Conservation (phyloP, 192 early-diverging fungal species). For the Gonapodya prolifera region DNA sequence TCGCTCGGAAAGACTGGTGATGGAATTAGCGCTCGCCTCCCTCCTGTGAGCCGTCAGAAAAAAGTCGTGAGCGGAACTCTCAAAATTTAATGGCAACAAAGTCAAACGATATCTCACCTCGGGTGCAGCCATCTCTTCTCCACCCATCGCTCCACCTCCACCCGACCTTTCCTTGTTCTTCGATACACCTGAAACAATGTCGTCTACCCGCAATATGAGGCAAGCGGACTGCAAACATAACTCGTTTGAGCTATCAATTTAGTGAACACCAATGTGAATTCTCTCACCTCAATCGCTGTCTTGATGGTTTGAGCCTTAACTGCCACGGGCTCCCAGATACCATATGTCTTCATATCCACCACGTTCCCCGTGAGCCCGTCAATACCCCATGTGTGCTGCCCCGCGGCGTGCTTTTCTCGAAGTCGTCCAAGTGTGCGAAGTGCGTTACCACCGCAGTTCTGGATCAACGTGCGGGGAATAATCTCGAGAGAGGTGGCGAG, state of each 20-base stretch:
- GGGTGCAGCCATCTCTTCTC: no score
- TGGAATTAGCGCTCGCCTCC: no score
- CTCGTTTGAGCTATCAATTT: constrained; percentile 1
- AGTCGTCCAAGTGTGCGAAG: constrained; percentile 84
- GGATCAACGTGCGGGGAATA: constrained; percentile 94
- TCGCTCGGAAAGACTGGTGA: no score
- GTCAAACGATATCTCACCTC: no score
- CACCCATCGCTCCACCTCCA: constrained; percentile 3
- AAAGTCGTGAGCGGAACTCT: no score
- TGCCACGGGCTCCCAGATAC: constrained; percentile 98
- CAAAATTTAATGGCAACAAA: no score
- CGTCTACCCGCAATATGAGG: constrained; percentile 77
- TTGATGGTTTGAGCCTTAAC: constrained; percentile 99
- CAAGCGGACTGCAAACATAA: constrained; percentile 46
- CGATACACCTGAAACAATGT: constrained; percentile 91
- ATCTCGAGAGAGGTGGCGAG: constrained; percentile 94
- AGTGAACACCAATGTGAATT: not conserved
- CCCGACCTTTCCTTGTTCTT: constrained; percentile 25
- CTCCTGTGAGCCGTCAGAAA: no score
- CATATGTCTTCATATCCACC: constrained; percentile 94
- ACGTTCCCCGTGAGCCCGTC: constrained; percentile 84
- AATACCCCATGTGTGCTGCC: constrained; percentile 79
- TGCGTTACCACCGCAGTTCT: constrained; percentile 89
- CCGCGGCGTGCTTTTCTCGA: constrained; percentile 77
- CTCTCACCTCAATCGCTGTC: constrained; percentile 79